Percentiles rank a stretch among this genome's conserved stretches.
Evolutionary conservation across 2,329 filamentous ascomycete species (phyloP).

Genomic region (Hortaea sp.): DNA sequence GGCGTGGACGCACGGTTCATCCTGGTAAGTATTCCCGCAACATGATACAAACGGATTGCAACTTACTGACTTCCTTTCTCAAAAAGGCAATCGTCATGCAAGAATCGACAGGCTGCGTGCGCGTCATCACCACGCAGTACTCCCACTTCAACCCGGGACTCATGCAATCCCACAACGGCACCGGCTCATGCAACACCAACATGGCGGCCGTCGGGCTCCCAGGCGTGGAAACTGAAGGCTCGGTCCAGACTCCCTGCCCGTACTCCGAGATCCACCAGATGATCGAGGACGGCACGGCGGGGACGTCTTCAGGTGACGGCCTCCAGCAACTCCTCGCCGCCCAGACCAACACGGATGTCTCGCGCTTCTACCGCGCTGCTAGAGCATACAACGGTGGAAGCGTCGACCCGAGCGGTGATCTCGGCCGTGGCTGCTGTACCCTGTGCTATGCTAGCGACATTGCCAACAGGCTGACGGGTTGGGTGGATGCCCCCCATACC

Average conservation of each 20-base stretch:
- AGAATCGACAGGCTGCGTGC: constrained; percentile 38
- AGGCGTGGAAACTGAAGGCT: constrained; percentile 2
- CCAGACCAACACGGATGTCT: constrained; percentile 23
- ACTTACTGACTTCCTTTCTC: no score
- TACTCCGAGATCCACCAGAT: constrained; percentile 27
- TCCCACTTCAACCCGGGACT: constrained; percentile 36
- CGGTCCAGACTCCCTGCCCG: constrained; percentile 31
- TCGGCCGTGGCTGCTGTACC: constrained; percentile 38
- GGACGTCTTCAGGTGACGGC: constrained; percentile 33
- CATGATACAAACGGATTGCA: no score
- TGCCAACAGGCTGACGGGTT: constrained; percentile 40
- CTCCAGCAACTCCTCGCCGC: constrained; percentile 30
- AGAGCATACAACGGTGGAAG: constrained; percentile 42
- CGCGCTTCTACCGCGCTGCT: constrained; percentile 37
- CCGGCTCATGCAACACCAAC: constrained; percentile 27
- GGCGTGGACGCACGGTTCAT: constrained; percentile 33
- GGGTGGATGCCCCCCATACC: constrained; percentile 20
- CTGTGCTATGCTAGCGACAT: constrained; percentile 45
- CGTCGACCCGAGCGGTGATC: constrained; percentile 27
- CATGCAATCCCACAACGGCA: constrained; percentile 37
- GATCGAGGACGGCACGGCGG: constrained; percentile 35
- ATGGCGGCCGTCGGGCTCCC: background rate
- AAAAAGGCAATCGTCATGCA: constrained; percentile 33
- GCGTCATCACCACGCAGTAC: constrained; percentile 34
- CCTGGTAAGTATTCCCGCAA: constrained; percentile 12